Conservation (phyloP, 805 yeast genomes). For the Wickerhamiella alocasiicola region DNA sequence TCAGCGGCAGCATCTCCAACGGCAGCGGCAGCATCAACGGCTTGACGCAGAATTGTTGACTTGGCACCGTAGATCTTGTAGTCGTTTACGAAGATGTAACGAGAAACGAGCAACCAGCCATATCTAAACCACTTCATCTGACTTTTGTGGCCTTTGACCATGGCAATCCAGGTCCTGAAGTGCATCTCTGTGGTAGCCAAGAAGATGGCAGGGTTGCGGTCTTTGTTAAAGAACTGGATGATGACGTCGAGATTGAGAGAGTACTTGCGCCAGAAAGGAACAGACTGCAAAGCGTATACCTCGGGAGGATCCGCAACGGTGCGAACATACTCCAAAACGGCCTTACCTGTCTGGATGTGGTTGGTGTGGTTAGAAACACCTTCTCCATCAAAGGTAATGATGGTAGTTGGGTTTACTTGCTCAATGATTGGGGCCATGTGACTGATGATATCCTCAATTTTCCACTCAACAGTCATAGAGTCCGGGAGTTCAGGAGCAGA, state of each 20-base stretch:
- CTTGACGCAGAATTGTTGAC: neutral
- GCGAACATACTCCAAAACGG: slow-evolving; percentile 16
- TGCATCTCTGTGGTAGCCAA: slow-evolving; percentile 17
- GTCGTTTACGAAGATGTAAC: slow-evolving; percentile 69
- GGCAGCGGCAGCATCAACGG: neutral
- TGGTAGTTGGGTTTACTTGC: slow-evolving; percentile 25
- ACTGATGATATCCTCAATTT: neutral
- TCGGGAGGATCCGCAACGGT: neutral
- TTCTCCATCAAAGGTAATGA: slow-evolving; percentile 65
- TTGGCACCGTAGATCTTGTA: slow-evolving; percentile 13
- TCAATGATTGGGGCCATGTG: slow-evolving; percentile 28
- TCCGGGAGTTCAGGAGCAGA: slow-evolving; percentile 46
- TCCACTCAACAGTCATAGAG: slow-evolving; percentile 58
- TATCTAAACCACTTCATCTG: slow-evolving; percentile 95
- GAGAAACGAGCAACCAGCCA: slow-evolving; percentile 68
- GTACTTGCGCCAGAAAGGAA: slow-evolving; percentile 30
- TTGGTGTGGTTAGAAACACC: slow-evolving; percentile 89
- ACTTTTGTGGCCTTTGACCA: slow-evolving; percentile 70
- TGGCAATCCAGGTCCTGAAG: slow-evolving; percentile 39
- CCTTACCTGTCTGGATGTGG: slow-evolving; percentile 36
- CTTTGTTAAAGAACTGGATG: slow-evolving; percentile 16
- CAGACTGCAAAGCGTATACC: slow-evolving; percentile 26
- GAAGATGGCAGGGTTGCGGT: slow-evolving; percentile 9
- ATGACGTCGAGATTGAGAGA: slow-evolving; percentile 26
- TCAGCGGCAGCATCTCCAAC: neutral